Base-by-base conservation (phyloP, 2,329 filamentous ascomycete species). In the Penicillium sp. region DNA sequence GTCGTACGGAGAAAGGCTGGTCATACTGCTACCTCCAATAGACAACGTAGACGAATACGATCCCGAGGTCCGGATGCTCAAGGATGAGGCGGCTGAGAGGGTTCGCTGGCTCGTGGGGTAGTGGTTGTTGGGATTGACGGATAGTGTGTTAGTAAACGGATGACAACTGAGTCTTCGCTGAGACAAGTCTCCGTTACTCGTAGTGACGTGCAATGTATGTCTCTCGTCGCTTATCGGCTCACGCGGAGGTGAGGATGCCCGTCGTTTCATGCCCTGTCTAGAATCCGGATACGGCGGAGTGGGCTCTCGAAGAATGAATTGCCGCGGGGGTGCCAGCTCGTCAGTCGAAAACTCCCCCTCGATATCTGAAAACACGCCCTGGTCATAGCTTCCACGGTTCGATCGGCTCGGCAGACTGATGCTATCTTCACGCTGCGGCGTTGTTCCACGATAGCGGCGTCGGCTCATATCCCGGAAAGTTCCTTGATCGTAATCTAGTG, bases 1-100 rank as follows among this genome's bases (percentile, higher is more conserved):
- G 53, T 85, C 84, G 64, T 82, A 81, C 32, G 84, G 85, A 44
- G 81, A 82, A 61, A 85, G 81, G 68, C 84, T 88, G 34, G 85
- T 87, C 66, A 85, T 80, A 68, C 85, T 89, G 73, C 85, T 88
- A 43, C 81, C 81, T 59, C 73, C 73, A 62, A 83, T 76, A 18
- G 86, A 88, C 20, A 87, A 72, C 8, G 83, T 84, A 8, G 86
- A 88, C 13, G 84, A 82, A 65, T 86, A 82, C 1, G 86, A 89
- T 29, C 81, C 82, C 44, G 68, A 70, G 3, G 81, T 85, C 60
- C 84, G 81, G 57, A 82, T 79, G 46, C 82, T 82, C 29, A 80
- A 75, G 6, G 85, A 88, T n/a, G 85, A 85, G 9, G 80, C 79
- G n/a, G 86, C 87, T 6, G 86, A 89, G 24, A 87, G 70, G 22